Percentiles rank a stretch among this genome's conserved stretches.
Conservation (phyloP, 495 filamentous ascomycete species). For the Penicillium cosmopolitanum region DNA sequence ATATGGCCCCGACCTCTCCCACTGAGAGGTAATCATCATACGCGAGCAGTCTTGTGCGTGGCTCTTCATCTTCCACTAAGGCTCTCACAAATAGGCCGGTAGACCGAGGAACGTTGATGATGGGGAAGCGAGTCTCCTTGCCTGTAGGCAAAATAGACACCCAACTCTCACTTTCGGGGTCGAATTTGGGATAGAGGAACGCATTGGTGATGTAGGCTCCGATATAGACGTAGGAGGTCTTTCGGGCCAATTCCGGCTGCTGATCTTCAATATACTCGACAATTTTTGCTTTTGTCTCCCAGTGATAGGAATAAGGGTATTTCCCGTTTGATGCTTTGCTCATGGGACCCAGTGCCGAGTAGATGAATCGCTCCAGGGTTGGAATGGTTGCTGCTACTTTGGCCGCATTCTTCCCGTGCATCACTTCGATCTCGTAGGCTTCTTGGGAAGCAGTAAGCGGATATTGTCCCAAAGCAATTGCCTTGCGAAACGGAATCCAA, state of each 20-base stretch:
- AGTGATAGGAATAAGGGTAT: slow-evolving; percentile 39
- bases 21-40: slow-evolving; percentile 44
- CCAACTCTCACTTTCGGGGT: slow-evolving; percentile 29
- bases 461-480: slow-evolving; percentile 14
- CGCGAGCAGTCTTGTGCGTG: slow-evolving; percentile 44
- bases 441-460: slow-evolving; percentile 37
- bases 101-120: slow-evolving; percentile 41
- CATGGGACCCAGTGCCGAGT: slow-evolving; percentile 40
- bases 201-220: slow-evolving; percentile 38
- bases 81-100: slow-evolving; percentile 47
- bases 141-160: slow-evolving; percentile 30
- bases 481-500: slow-evolving; percentile 35
- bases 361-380: slow-evolving; percentile 52
- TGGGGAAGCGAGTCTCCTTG: slow-evolving; percentile 33
- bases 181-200: slow-evolving; percentile 35
- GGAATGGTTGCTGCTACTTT: slow-evolving; percentile 49
- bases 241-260: slow-evolving; percentile 27
- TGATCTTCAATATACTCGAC: slow-evolving; percentile 41
- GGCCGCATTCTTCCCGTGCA: slow-evolving; percentile 52
- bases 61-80: slow-evolving; percentile 41
- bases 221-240: slow-evolving; percentile 37
- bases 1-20: slow-evolving; percentile 32
- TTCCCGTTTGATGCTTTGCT: slow-evolving; percentile 39
- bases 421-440: slow-evolving; percentile 51
- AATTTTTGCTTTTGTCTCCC: slow-evolving; percentile 42